Evolutionary conservation across 805 yeast species (phyloP), one percentile per base, ranked within the genome.

Genomic region (Ogataea pilisensis): DNA sequence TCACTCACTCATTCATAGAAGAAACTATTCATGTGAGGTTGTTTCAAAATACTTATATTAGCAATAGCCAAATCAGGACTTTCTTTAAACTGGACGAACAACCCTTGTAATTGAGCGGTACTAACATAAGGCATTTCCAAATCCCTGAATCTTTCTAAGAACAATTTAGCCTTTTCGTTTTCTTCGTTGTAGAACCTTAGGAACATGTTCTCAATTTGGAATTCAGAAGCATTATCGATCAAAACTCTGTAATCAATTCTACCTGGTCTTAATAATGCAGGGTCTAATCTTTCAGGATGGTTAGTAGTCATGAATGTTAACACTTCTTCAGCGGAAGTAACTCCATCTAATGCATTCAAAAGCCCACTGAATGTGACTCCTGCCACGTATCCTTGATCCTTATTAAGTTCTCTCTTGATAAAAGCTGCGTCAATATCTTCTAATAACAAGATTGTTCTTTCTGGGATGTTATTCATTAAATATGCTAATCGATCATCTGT

Each of bases 351-450:
- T 0, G 99, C 96, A 59, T 93, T 93, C 44, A 93, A 67, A 34
- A 93, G 69, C 0, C 99, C 99, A 42, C 96, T 86, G 57, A 93
- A 93, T 2, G 99, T 93, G 12, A 93, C 97, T 16, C 96, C 96
- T 1, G 95, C 80, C 19, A 73, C 70, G 59, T 70, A 90, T 0
- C 96, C 96, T 49, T 78, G 72, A 16, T 88, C 96, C 7, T 72
- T 76, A 2, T 80, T 68, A 55, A 87, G 95, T 27, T 76, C 76
- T 56, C 99, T 75, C 53, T 80, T 78, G 54, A 80, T 83, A 66
- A 93, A 93, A 0, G 99, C 99, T 0, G 98, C 95, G 65, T 93
- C 99, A 29, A 93, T 80, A 60, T 93, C 99, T 62, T 93, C 99
- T 40, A 93, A 63, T 26, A 93, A 65, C 48, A 93, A 66, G 14